Conservation (phyloP, 1,284 basidiomycete genomes). For the Apiotrichum siamense region DNA sequence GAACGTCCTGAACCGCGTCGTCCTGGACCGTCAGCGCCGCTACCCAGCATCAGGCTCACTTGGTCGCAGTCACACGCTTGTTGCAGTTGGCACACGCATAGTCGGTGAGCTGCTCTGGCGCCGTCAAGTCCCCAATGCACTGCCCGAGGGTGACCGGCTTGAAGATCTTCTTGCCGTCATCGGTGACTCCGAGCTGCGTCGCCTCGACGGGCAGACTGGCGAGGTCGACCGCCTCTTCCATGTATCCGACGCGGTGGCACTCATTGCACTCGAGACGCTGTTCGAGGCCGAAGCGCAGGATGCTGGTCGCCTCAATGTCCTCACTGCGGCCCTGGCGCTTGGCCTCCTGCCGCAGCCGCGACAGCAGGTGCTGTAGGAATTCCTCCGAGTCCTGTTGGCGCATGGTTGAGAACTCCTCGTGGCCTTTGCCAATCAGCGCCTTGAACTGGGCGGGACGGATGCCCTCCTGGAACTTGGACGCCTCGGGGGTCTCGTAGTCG, state of each 20-base stretch:
- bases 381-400: conserved; percentile 95
- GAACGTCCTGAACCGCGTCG: conserved; percentile 75
- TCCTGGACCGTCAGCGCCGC: conserved; percentile 46
- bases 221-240: conserved; percentile 69
- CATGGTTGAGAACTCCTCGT: conserved; percentile 95
- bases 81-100: conserved; percentile 61
- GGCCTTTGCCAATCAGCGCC: conserved; percentile 80
- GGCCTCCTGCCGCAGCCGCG: conserved; percentile 60
- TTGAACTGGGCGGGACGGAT: conserved; percentile 82
- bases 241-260: conserved; percentile 84
- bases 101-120: conserved; percentile 61
- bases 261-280: conserved; percentile 75
- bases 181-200: conserved; percentile 52
- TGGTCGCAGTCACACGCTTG: conserved; percentile 60
- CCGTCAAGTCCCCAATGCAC: conserved; percentile 65
- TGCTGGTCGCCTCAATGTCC: conserved; percentile 59
- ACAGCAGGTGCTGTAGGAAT: conserved; percentile 78
- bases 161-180: conserved; percentile 60
- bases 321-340: conserved; percentile 51
- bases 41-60: conserved; percentile 47
- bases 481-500: conserved; percentile 33
- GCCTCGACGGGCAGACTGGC: conserved; percentile 76
- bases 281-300: conserved; percentile 77
- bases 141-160: conserved; percentile 62
- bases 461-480: conserved; percentile 70